These are phyloP conservation scores for Plasmodium berghei DNA, from an alignment of 169 alveolate genomes.

Conservation along the genomic window DNA sequence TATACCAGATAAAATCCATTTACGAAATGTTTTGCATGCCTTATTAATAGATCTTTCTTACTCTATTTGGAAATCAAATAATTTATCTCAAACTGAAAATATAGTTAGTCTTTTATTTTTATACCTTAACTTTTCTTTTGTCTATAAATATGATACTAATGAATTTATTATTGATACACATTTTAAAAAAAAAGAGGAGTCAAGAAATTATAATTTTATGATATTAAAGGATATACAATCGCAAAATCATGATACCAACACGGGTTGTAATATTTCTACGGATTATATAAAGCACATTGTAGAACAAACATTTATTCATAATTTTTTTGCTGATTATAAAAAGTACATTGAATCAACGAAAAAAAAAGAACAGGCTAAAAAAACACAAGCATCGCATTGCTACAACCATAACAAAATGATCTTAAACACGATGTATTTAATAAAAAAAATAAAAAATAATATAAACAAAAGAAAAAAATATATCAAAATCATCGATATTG, in stretches of 20 bases:
- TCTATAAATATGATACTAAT: constrained; percentile 43
- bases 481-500: neutral
- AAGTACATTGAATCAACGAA: constrained; percentile 12
- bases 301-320: constrained; percentile 37
- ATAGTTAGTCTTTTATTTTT: constrained; percentile 30
- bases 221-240: constrained; percentile 18
- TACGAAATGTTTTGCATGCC: constrained; percentile 11
- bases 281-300: constrained; percentile 29
- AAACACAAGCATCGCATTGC: neutral
- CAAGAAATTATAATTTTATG: neutral
- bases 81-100: constrained; percentile 30
- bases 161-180: constrained; percentile 67
- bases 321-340: constrained; percentile 62
- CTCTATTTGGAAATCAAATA: constrained; percentile 35
- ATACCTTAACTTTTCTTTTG: constrained; percentile 56
- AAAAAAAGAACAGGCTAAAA: constrained; percentile 6
- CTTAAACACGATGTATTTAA: constrained; percentile 10
- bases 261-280: constrained; percentile 3
- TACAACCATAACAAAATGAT: constrained; percentile 43
- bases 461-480: neutral
- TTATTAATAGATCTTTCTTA: constrained; percentile 52
- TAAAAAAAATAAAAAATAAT: constrained; percentile 37
- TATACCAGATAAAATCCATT: constrained; percentile 16
- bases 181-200: constrained; percentile 11
- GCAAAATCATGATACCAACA: neutral